Evolutionary conservation across 2,329 filamentous ascomycete genomes (phyloP), one percentile per base, ranked within the genome.

Genomic region (Didymella pomorum): DNA sequence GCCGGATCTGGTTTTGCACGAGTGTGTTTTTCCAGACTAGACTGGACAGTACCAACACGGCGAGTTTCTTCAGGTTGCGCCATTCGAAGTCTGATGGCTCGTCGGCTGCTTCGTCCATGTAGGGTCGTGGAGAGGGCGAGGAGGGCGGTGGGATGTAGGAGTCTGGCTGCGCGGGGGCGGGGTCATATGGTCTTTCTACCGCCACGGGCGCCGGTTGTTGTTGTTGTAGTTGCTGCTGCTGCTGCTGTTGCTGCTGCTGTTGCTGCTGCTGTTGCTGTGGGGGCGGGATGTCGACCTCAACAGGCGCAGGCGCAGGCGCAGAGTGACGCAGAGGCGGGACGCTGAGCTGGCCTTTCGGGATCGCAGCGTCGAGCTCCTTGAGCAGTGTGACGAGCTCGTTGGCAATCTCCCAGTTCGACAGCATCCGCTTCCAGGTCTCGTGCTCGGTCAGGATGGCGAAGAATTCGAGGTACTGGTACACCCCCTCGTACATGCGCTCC

Each of bases 401-500:
- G 1, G 92, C 88, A 37, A 93, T 88, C 74, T 97, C 92, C 91
- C 94, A 98, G 64, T 96, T 89, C 48, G 96, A 91, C 37, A 98
- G 84, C 62, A 96, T 89, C 41, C 87, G 85, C 62, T 96, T 91
- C 81, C 92, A 92, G 49, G 92, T 89, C 42, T 89, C 84, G 68
- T 94, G 90, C 71, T 97, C 93, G 0, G 92, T 93, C 26, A 97
- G 86, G 0, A 95, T 93, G 16, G 90, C 92, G 52, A 97, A 90
- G 74, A 98, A 96, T 68, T 97, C 93, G 1, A 98, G 86, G 72
- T 96, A 97, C 76, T 97, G 93, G 50, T 93, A 92, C 1, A 98
- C 87, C 0, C 94, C 94, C 71, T 98, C 94, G 75, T 96, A 97
- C 58, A 96, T 94, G 14, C 94, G 87, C 75, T 98, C 94, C 90